These are phyloP conservation scores for Russula vinacea DNA, from an alignment of 768 basidiomycete species.

Conservation along the genomic window DNA sequence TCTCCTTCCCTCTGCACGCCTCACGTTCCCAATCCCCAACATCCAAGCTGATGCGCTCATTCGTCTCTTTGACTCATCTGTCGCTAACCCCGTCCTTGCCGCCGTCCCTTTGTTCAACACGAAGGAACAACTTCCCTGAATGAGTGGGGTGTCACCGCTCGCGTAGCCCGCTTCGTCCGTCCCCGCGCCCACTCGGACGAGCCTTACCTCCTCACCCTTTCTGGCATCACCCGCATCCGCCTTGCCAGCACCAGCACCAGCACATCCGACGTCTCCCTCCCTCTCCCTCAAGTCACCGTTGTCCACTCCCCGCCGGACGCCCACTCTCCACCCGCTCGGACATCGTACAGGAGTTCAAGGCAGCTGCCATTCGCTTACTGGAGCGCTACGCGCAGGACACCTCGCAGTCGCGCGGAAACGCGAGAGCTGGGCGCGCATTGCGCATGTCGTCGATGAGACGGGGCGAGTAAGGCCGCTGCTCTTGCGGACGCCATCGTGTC, in stretches of 20 bases:
- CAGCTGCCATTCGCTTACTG: too few relatives aligned
- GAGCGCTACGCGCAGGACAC: too few relatives aligned
- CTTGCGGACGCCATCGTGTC: constrained; percentile 76
- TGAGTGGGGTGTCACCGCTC: constrained; percentile 67
- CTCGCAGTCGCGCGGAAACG: constrained; percentile 40
- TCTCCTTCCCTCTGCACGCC: constrained; percentile 68
- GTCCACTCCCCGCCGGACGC: too few relatives aligned
- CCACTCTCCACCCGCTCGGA: constrained; percentile 34
- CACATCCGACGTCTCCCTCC: too few relatives aligned
- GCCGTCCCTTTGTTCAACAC: constrained; percentile 49
- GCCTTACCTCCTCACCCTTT: constrained; percentile 66
- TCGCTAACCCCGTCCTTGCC: constrained; percentile 65
- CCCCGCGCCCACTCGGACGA: constrained; percentile 56
- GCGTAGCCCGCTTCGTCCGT: constrained; percentile 65
- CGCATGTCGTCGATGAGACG: constrained; percentile 69
- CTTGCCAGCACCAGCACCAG: constrained; percentile 30
- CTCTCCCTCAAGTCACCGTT: too few relatives aligned
- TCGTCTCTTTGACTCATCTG: constrained; percentile 64
- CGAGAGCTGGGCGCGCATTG: constrained; percentile 67
- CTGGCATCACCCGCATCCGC: constrained; percentile 55
- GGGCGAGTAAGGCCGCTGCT: constrained; percentile 60
- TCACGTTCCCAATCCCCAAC: constrained; percentile 64
- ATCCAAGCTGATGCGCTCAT: constrained; percentile 63
- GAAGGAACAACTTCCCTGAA: constrained; percentile 35
- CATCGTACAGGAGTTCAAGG: too few relatives aligned